Conservation (phyloP, 1,284 basidiomycete genomes). For the Moniliophthora roreri region DNA sequence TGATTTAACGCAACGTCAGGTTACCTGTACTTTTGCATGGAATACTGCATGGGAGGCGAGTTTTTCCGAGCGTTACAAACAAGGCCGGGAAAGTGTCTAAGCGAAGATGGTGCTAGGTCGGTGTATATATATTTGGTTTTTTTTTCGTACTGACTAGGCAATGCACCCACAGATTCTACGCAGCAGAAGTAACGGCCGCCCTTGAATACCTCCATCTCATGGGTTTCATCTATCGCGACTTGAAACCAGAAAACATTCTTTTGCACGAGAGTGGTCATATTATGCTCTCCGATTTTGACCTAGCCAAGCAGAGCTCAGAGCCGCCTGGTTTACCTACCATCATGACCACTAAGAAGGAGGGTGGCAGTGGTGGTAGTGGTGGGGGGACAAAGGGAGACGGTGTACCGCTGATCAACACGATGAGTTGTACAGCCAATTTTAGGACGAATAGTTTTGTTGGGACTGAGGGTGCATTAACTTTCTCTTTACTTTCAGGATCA, state of each 20-base stretch:
- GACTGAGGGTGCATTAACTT: slow-evolving; percentile 76
- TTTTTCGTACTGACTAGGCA: no score
- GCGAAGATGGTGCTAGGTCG: slow-evolving; percentile 92
- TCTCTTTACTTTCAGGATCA: slow-evolving; percentile 19
- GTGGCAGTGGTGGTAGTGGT: slow-evolving; percentile 84
- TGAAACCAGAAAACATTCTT: slow-evolving; percentile 99
- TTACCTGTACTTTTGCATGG: slow-evolving; percentile 97
- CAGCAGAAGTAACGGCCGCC: slow-evolving; percentile 97
- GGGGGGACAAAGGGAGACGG: no score
- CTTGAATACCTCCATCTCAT: slow-evolving; percentile 98
- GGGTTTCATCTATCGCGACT: slow-evolving; percentile 99
- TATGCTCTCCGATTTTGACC: slow-evolving; percentile 99
- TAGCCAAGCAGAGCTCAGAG: slow-evolving; percentile 93
- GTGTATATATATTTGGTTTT: no score
- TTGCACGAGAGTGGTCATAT: slow-evolving; percentile 98
- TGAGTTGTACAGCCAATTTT: slow-evolving; percentile 96
- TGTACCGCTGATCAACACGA: slow-evolving; percentile 90
- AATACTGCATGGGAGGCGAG: slow-evolving; percentile 99
- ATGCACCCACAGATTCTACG: no score
- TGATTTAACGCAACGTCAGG: slow-evolving; percentile 62
- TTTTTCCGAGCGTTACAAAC: slow-evolving; percentile 98
- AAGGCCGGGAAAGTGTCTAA: slow-evolving; percentile 91
- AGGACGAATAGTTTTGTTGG: slow-evolving; percentile 99
- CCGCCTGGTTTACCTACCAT: slow-evolving; percentile 87
- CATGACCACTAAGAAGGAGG: slow-evolving; percentile 88